Percentiles rank a stretch among this genome's conserved stretches.
Conservation (phyloP, 495 filamentous ascomycete species). For the Lasiosphaeriaceae sp. region DNA sequence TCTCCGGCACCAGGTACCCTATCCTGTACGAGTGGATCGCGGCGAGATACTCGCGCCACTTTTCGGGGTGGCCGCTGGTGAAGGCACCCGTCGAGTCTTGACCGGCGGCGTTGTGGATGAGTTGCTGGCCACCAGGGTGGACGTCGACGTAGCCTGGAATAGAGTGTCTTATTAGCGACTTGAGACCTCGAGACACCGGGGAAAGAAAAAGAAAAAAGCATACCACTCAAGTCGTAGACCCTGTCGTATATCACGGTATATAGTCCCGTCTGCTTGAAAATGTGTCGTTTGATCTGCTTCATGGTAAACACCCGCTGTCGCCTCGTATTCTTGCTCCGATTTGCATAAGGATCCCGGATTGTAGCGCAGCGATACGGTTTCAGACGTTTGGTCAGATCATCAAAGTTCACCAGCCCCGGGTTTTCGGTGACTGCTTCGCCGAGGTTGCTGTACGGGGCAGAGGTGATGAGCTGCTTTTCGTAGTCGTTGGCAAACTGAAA, state of each 20-base stretch:
- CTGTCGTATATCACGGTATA: neutral
- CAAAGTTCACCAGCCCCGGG: neutral
- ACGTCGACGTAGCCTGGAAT: neutral
- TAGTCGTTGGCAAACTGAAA: neutral
- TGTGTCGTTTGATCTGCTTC: neutral
- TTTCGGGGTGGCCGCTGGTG: neutral
- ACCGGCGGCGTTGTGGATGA: neutral
- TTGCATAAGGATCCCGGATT: neutral
- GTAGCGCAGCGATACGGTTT: neutral
- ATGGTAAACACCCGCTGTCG: neutral
- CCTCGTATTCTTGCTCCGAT: neutral
- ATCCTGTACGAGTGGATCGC: neutral
- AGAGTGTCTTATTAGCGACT: neutral
- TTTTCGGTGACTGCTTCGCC: neutral
- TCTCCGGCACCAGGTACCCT: neutral
- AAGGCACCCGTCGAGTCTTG: neutral
- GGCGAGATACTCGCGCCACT: neutral
- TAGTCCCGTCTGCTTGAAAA: neutral
- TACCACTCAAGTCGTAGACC: neutral
- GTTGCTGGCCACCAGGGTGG: neutral
- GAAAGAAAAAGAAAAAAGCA: neutral
- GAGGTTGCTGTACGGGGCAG: neutral
- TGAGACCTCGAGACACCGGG: neutral
- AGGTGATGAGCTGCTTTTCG: neutral
- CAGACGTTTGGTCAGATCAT: neutral